Base-by-base conservation (phyloP, 768 basidiomycete genomes). In the Rhodotorula babjevae region DNA sequence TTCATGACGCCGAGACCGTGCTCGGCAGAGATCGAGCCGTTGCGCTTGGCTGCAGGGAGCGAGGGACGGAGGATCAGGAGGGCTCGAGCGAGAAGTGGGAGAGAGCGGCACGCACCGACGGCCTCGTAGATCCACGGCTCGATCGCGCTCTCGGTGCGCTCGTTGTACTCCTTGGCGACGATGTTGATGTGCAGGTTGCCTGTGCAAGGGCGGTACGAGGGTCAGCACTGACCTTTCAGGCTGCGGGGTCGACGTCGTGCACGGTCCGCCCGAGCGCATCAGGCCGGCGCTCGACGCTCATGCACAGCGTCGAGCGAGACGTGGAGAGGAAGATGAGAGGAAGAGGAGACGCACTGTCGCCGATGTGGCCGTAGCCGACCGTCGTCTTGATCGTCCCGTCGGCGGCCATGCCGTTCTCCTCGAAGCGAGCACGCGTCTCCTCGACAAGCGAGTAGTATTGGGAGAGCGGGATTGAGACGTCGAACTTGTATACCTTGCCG, bases 1-100 rank as follows among this genome's bases (percentile, higher is more conserved):
- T 98, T 98, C 90, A 92, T 92, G 0, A 89, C 85, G n/a, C 95
- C 94, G 65, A 99, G 88, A 11, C 95, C 95, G 80, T 99, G 95
- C 79, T 99, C 95, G 3, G 95, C 95, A 12, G 94, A 97, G 75
- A 99, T 87, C 0, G 95, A 97, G 15, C 95, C 95, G 63, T 87
- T 86, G 79, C 90, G 79, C 49, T 80, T 80, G 63, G 83, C 81
- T 82, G 62, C 42, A 19, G 44, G 5, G 31, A 33, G 29, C 29
- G 36, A 50, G 11, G 23, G 16, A 27, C 42, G 55, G 25, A 12
- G 56, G 16, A 21, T 46, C 31, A 57, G 56, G 31, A n/a, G 12
- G 36, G 15, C 7, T 3, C 18, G 3, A 63, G 42, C 16, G 68
- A 31, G 57, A 33, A 36, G 53, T 9, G 50, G 23, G 2, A 23